Conservation (phyloP, 352 stramenopile genomes). For the Globisporangium mamillatum region DNA sequence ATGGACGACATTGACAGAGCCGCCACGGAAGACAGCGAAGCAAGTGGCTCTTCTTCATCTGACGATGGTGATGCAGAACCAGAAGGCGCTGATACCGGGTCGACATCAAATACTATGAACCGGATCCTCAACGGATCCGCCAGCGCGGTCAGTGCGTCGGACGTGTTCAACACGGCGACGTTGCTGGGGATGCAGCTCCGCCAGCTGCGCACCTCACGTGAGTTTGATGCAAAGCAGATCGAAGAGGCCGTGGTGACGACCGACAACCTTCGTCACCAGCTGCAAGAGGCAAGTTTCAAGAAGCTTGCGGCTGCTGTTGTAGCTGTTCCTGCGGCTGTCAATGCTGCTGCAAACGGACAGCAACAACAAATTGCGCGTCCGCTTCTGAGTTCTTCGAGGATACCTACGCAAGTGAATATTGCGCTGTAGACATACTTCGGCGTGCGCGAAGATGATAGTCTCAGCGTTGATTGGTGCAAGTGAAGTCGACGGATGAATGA, state of each 20-base stretch:
- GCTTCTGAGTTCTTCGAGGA: no score
- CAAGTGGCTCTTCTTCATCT: background rate
- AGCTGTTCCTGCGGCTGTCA: background rate
- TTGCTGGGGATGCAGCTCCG: constrained; percentile 17
- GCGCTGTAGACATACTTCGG: background rate
- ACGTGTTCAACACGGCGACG: constrained; percentile 7
- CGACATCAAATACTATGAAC: constrained; percentile 2
- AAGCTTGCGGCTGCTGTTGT: background rate
- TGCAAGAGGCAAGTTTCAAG: background rate
- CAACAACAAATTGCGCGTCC: background rate
- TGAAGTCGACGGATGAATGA: no score
- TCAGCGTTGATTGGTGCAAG: background rate
- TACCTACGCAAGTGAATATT: background rate
- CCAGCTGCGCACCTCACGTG: constrained; percentile 1
- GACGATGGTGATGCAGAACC: background rate
- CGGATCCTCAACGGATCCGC: constrained; percentile 4
- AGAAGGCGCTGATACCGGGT: background rate
- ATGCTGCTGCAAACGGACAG: background rate
- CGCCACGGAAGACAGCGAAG: background rate
- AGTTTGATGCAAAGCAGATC: background rate
- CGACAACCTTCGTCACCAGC: constrained; percentile 10
- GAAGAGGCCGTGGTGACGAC: background rate
- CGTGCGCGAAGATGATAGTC: background rate
- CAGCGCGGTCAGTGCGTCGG: background rate
- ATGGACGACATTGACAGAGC: constrained; percentile 13